Evolutionary conservation across 2,329 filamentous ascomycete species (phyloP).

Genomic region (Aspergillus tanneri): DNA sequence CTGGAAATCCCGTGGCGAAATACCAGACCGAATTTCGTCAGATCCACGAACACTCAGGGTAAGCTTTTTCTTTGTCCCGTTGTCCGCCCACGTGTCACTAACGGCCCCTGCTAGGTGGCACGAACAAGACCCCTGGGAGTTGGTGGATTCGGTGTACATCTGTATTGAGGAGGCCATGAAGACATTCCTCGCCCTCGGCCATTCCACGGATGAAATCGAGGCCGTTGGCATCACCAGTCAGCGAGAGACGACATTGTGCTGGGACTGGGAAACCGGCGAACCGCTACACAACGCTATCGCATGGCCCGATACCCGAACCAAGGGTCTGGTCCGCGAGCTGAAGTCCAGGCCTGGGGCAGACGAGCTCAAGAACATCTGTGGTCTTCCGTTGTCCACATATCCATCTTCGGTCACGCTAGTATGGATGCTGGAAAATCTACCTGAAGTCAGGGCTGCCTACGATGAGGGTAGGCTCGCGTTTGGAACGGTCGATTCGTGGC

Average conservation of each 20-base stretch:
- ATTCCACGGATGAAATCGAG: slow-evolving; percentile 66
- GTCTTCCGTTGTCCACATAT: slow-evolving; percentile 83
- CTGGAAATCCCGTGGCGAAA: slow-evolving; percentile 73
- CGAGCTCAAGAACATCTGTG: slow-evolving; percentile 67
- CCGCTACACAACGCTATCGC: slow-evolving; percentile 82
- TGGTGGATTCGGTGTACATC: slow-evolving; percentile 70
- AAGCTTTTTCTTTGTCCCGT: slow-evolving; percentile 34
- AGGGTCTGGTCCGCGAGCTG: slow-evolving; percentile 72
- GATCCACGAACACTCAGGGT: slow-evolving; percentile 82
- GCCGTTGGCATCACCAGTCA: slow-evolving; percentile 87
- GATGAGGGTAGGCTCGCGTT: slow-evolving; percentile 74
- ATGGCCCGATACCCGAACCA: slow-evolving; percentile 84
- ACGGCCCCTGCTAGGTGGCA: slow-evolving; percentile 65
- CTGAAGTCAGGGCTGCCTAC: slow-evolving; percentile 70
- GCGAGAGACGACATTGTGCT: slow-evolving; percentile 82
- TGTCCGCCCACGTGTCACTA: slow-evolving; percentile 5
- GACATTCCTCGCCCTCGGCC: slow-evolving; percentile 68
- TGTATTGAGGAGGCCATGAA: slow-evolving; percentile 77
- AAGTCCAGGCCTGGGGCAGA: slow-evolving; percentile 68
- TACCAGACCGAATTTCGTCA: slow-evolving; percentile 88
- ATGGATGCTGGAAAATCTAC: slow-evolving; percentile 74
- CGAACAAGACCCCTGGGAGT: slow-evolving; percentile 78
- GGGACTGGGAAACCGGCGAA: slow-evolving; percentile 78
- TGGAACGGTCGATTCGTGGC: slow-evolving; percentile 85
- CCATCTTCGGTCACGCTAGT: slow-evolving; percentile 80